Evolutionary conservation across 1,284 basidiomycete genomes (phyloP).

Genomic region (Ustilago crameri): DNA sequence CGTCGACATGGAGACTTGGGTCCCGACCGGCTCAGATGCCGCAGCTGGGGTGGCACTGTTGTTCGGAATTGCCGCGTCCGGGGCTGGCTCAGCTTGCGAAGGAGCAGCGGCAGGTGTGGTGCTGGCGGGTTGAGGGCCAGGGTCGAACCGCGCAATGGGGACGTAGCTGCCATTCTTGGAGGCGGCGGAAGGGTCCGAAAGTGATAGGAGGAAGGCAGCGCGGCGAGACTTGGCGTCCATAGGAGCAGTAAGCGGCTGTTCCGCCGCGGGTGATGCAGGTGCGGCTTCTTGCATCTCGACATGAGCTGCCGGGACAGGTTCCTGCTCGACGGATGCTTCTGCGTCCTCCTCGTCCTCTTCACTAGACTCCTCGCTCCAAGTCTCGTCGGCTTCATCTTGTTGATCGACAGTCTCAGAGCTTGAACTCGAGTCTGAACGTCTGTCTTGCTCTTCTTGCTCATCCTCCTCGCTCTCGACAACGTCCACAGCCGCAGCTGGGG

Average conservation of each 20-base stretch:
- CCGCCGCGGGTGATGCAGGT: background rate
- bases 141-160: conserved; percentile 47
- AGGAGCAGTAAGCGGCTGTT: background rate
- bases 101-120: background rate
- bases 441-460: background rate
- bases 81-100: background rate
- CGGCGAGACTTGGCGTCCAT: conserved; percentile 30
- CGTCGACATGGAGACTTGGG: conserved; percentile 40
- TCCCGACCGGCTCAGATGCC: conserved; percentile 2
- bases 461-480: conserved; percentile 3
- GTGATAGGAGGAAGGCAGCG: conserved; percentile 21
- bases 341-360: conserved; percentile 7
- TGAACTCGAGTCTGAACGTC: conserved; percentile 7
- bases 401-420: conserved; percentile 3
- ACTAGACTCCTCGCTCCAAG: conserved; percentile 12
- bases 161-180: conserved; percentile 8
- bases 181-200: conserved; percentile 4
- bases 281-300: conserved; percentile 12
- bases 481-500: background rate
- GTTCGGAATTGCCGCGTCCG: background rate
- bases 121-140: conserved; percentile 14
- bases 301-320: background rate
- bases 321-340: background rate
- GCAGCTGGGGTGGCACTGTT: background rate
- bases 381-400: background rate